phyloP scores from a whole-genome alignment of 768 basidiomycete species.

The Suillus paluster region DNA sequence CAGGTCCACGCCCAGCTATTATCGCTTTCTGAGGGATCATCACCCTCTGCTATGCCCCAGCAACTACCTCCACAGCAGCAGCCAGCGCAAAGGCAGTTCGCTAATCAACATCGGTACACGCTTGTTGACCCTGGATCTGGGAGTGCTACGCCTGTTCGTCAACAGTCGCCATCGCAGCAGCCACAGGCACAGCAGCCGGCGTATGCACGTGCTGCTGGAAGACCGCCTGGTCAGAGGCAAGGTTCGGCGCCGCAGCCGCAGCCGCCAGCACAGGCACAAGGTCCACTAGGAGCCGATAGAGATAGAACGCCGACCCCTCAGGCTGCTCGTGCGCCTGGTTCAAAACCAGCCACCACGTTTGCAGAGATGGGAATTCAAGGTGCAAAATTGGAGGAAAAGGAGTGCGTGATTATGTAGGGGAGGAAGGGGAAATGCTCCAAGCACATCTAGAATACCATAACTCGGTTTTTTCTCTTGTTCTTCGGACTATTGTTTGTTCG shows the following conservation, averaged over 20 bases:
- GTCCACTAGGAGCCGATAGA: conserved; percentile 6
- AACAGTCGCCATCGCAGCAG: conserved; percentile 20
- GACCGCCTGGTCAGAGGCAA: conserved; percentile 36
- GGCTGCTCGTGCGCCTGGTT: conserved; percentile 5
- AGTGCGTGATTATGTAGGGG: conserved; percentile 82
- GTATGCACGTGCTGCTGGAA: conserved; percentile 33
- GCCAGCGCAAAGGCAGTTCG: conserved; percentile 30
- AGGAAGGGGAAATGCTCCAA: background rate
- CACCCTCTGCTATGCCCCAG: conserved; percentile 5
- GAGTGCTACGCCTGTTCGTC: conserved; percentile 19
- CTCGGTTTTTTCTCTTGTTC: background rate
- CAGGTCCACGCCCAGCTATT: conserved; percentile 9
- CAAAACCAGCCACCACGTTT: conserved; percentile 73
- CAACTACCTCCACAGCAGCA: conserved; percentile 9
- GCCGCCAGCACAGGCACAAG: conserved; percentile 20
- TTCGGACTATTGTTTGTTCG: background rate
- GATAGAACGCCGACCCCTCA: conserved; percentile 11
- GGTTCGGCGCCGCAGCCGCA: conserved; percentile 16
- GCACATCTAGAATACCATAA: background rate
- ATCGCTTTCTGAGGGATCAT: conserved; percentile 19
- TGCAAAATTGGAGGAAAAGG: conserved; percentile 76
- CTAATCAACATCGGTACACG: conserved; percentile 50
- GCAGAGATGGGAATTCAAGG: conserved; percentile 93
- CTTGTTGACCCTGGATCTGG: conserved; percentile 46
- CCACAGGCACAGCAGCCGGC: conserved; percentile 3